Conservation (phyloP, 768 basidiomycete genomes). For the Macrolepiota dolichaula region DNA sequence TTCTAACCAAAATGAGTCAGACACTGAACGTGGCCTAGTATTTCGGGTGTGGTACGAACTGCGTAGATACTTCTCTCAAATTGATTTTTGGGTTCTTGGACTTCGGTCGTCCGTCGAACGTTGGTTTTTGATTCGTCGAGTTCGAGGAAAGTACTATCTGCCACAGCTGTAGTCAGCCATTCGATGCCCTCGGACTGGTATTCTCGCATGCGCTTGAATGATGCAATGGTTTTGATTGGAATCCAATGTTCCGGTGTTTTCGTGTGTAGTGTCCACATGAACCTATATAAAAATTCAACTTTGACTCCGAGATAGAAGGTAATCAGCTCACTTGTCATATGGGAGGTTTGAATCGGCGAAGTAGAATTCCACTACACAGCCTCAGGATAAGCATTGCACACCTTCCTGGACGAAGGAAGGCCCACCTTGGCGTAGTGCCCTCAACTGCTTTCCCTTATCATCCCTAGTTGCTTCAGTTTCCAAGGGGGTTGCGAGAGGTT, state of each 20-base stretch:
- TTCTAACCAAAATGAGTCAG: slow-evolving; percentile 49
- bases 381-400: background rate
- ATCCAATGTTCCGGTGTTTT: slow-evolving; percentile 88
- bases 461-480: slow-evolving; percentile 13
- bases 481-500: slow-evolving; percentile 13
- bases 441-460: slow-evolving; percentile 37
- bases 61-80: slow-evolving; percentile 88
- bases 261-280: slow-evolving; percentile 91
- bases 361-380: slow-evolving; percentile 82
- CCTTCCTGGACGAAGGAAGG: slow-evolving; percentile 2
- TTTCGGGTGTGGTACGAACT: slow-evolving; percentile 42
- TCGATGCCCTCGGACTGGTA: slow-evolving; percentile 55
- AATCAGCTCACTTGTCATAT: slow-evolving; percentile 64
- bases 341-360: slow-evolving; percentile 97
- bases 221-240: slow-evolving; percentile 78
- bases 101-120: slow-evolving; percentile 70
- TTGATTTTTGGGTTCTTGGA: slow-evolving; percentile 73
- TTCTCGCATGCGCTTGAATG: slow-evolving; percentile 94
- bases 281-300: slow-evolving; percentile 41
- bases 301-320: background rate
- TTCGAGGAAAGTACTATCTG: slow-evolving; percentile 53
- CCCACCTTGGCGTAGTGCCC: slow-evolving; percentile 56
- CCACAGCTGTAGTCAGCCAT: slow-evolving; percentile 73
- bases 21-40: background rate
- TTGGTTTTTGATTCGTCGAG: slow-evolving; percentile 71